phyloP scores from a whole-genome alignment of 306 rosid genomes.

The Neltuma alba region DNA sequence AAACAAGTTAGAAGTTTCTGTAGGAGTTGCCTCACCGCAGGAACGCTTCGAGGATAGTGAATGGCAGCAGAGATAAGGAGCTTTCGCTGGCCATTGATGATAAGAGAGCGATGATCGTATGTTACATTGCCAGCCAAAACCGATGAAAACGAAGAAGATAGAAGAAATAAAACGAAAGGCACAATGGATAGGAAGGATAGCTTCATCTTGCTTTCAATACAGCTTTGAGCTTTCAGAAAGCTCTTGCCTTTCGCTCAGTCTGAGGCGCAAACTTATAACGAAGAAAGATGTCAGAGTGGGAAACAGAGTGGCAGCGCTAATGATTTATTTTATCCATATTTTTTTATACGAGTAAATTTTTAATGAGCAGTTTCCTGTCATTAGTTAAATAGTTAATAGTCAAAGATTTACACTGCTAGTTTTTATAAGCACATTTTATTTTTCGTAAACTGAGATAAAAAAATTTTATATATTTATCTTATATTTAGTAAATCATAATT shows the following conservation, averaged over 20 bases:
- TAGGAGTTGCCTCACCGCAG: slow-evolving; percentile 51
- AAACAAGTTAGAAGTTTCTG: neutral
- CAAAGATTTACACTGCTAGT: too few relatives aligned
- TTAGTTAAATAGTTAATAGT: too few relatives aligned
- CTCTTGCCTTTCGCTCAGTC: neutral
- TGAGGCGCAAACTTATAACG: neutral
- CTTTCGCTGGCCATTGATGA: slow-evolving; percentile 73
- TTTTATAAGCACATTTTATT: too few relatives aligned
- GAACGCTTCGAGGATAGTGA: slow-evolving; percentile 97
- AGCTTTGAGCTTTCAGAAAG: slow-evolving; percentile 4
- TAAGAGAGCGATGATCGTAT: slow-evolving; percentile 81
- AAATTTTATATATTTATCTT: too few relatives aligned
- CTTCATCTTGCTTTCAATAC: slow-evolving; percentile 31
- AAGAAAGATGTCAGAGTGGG: neutral
- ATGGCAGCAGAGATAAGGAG: slow-evolving; percentile 91
- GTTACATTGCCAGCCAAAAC: slow-evolving; percentile 56
- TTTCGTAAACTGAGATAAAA: too few relatives aligned
- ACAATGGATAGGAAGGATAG: neutral
- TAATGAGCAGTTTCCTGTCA: too few relatives aligned
- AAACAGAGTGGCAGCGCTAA: neutral
- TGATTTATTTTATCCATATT: neutral
- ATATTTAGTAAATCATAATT: too few relatives aligned
- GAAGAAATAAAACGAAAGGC: neutral
- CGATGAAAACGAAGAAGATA: slow-evolving; percentile 20
- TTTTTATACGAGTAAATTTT: too few relatives aligned